Evolutionary conservation across 2,329 filamentous ascomycete genomes (phyloP).

Genomic region (Fusarium praegraminearum): DNA sequence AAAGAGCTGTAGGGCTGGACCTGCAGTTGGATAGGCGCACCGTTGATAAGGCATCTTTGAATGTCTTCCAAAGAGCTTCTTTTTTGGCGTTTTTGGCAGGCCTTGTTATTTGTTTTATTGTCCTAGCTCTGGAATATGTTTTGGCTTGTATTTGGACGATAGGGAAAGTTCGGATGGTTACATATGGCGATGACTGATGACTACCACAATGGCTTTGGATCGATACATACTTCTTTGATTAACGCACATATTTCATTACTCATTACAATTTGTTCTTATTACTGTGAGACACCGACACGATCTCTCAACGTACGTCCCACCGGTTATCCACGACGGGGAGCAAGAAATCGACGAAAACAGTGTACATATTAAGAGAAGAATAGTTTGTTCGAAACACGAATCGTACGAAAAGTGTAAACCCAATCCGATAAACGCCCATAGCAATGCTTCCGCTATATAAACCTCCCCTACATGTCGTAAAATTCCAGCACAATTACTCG

Average conservation of each 20-base stretch:
- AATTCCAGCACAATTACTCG: neutral
- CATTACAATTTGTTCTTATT: conserved; percentile 1
- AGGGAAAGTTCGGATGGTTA: neutral
- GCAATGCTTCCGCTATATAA: conserved; percentile 26
- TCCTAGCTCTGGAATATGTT: neutral
- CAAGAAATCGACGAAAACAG: neutral
- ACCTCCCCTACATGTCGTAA: neutral
- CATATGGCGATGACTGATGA: conserved; percentile 29
- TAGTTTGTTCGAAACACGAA: neutral
- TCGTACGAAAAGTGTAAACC: neutral
- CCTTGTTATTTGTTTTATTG: neutral
- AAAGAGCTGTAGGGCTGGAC: conserved; percentile 4
- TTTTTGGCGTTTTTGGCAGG: conserved; percentile 28
- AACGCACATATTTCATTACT: conserved; percentile 3
- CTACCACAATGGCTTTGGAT: conserved; percentile 16
- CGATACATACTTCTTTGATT: conserved; percentile 1
- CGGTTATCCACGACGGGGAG: neutral
- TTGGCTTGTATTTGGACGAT: conserved; percentile 4
- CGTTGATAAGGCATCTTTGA: conserved; percentile 6
- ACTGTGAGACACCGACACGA: neutral
- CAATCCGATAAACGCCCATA: conserved; percentile 30
- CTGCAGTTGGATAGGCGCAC: conserved; percentile 26
- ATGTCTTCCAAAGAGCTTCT: conserved; percentile 6
- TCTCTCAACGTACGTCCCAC: neutral
- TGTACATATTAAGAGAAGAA: neutral